Base-by-base conservation (phyloP, 768 basidiomycete genomes). In the Rhodocollybia butyracea region DNA sequence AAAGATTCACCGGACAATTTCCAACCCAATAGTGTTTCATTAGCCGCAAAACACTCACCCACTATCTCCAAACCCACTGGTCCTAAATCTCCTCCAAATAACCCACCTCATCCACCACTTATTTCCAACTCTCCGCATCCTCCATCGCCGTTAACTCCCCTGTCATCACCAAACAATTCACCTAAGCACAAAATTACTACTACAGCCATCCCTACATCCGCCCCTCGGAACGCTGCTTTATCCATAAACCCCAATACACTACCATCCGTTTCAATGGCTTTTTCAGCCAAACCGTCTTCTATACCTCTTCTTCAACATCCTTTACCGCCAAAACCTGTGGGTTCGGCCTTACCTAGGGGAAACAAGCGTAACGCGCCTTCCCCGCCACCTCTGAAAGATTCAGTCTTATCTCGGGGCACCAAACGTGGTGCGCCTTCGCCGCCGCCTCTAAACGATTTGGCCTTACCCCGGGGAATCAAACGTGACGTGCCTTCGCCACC, bases 341-440 rank as follows among this genome's bases (percentile, higher is more conserved):
- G 50, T 5, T 27, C 59, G 30, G 22, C 42, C 12, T 42, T 61
- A 10, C 57, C 59, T 36, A 61, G 72, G 41, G 68, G 72, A 15
- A 64, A 70, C 59, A 82, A 80, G 54, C 71, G 80, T 13, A 73
- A 73, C 27, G 22, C 46, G 26, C 34, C 46, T 19, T 47, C 57
- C 29, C n/a, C 51, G 17, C 26, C 48, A 15, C 34, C 58, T 24
- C 17, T 26, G 26, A 29, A 38, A 17, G 46, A 63, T 62, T 3
- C 41, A 60, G 15, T 57, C 6, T 42, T 61, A 10, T 57, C 59
- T 36, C 62, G 72, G 41, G 68, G 72, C n/a, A 64, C 70, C 59
- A 82, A 80, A 54, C 71, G 80, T 13, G 73, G 73, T 27, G 22
- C 46, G 26, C 34, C 46, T 19, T 47, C 57, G 22, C n/a, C 51